Conservation (phyloP, 345 rosid species). For the Geranium rotundifolium region DNA sequence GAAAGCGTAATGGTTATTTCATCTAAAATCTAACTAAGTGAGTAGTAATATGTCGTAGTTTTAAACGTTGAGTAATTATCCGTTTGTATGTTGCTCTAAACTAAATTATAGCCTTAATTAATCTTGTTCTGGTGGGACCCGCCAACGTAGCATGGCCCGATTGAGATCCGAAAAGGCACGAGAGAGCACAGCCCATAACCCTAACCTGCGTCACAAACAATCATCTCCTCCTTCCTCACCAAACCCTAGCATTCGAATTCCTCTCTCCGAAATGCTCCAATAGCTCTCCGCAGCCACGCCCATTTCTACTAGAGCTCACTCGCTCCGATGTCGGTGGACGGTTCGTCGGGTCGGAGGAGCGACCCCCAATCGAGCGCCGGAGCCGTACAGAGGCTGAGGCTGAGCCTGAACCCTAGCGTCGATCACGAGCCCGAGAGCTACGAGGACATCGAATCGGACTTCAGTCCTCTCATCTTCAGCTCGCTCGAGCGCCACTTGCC, state of each 20-base stretch:
- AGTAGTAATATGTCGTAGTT: no score
- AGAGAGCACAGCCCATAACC: neutral
- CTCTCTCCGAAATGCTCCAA: neutral
- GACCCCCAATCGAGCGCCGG: neutral
- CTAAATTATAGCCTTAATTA: no score
- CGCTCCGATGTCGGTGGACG: neutral
- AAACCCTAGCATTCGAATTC: neutral
- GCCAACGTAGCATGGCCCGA: no score
- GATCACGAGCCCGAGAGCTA: slow-evolving; percentile 73
- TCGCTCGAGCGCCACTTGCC: slow-evolving; percentile 82
- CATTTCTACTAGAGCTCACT: neutral
- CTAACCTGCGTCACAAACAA: neutral
- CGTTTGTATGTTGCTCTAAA: no score
- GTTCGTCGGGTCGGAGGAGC: neutral
- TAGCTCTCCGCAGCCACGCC: neutral
- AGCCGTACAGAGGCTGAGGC: slow-evolving; percentile 26
- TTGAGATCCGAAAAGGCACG: no score
- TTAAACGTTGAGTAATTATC: no score
- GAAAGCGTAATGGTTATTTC: no score
- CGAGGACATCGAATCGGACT: slow-evolving; percentile 61
- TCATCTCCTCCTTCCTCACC: neutral
- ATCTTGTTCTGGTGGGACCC: no score
- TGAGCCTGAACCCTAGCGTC: slow-evolving; percentile 38
- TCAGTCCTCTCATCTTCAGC: slow-evolving; percentile 60
- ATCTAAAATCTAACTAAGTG: no score